A percentile compares a stretch with the other conserved stretches of the same genome.
Conservation (phyloP, 2,329 filamentous ascomycete species). For the Clonostachys chloroleuca region DNA sequence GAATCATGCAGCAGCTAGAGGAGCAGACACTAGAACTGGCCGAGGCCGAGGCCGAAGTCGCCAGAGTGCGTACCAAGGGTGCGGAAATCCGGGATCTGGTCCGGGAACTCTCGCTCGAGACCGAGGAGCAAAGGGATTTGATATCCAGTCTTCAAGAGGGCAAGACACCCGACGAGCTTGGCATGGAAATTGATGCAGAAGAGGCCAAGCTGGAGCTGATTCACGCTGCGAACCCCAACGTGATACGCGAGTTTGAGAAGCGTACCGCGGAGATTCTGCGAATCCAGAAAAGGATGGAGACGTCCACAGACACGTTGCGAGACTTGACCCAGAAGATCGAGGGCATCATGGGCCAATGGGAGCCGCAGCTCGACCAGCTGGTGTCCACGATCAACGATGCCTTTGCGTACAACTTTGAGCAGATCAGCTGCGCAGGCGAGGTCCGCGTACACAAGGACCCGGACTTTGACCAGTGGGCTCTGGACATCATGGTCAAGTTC, state of each 20-base stretch:
- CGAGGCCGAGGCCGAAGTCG: conserved; percentile 16
- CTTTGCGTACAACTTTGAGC: conserved; percentile 88
- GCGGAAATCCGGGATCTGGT: conserved; percentile 21
- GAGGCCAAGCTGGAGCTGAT: conserved; percentile 74
- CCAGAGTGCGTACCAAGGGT: conserved; percentile 26
- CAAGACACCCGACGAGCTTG: conserved; percentile 59
- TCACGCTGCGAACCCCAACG: conserved; percentile 69
- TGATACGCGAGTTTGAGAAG: conserved; percentile 73
- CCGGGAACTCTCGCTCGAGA: conserved; percentile 28
- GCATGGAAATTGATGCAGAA: conserved; percentile 70
- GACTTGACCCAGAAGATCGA: conserved; percentile 54
- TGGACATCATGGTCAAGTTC: conserved; percentile 94
- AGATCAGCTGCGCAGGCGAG: conserved; percentile 91
- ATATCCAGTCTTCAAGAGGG: conserved; percentile 37
- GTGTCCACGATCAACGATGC: conserved; percentile 81
- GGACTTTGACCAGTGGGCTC: conserved; percentile 90
- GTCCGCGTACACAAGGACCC: conserved; percentile 84
- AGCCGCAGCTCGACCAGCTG: conserved; percentile 75
- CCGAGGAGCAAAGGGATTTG: conserved; percentile 30
- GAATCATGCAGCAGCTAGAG: conserved; percentile 50
- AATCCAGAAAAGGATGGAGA: conserved; percentile 52
- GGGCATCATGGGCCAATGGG: conserved; percentile 69
- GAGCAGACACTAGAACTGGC: conserved; percentile 33
- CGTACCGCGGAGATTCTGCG: conserved; percentile 66
- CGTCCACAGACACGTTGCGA: conserved; percentile 49